Percentiles rank a stretch among this genome's conserved stretches.
Evolutionary conservation across 305 asterid genomes (phyloP).

Genomic region (Fraxinus floribunda): DNA sequence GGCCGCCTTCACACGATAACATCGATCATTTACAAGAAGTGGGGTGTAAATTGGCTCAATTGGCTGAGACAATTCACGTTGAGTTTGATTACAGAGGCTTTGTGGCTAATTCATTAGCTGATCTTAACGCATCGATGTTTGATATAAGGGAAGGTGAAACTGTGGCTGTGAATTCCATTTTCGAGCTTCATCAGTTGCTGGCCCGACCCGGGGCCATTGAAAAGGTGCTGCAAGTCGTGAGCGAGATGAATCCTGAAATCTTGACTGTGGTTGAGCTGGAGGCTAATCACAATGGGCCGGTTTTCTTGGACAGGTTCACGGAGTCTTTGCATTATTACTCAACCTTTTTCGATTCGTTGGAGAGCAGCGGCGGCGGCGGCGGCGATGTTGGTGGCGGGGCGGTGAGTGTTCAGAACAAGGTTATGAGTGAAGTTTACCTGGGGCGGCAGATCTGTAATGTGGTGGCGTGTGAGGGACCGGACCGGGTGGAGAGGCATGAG

Average conservation of each 20-base stretch:
- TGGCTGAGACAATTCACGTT: slow-evolving; percentile 65
- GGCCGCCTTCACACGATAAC: slow-evolving; percentile 65
- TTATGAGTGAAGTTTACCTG: slow-evolving; percentile 82
- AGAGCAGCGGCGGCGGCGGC: slow-evolving; percentile 43
- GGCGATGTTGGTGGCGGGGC: slow-evolving; percentile 32
- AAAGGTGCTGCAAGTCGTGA: slow-evolving; percentile 52
- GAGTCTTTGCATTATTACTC: slow-evolving; percentile 84
- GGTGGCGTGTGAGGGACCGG: slow-evolving; percentile 84
- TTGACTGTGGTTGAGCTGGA: slow-evolving; percentile 87
- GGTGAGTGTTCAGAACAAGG: slow-evolving; percentile 65
- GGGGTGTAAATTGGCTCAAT: slow-evolving; percentile 67
- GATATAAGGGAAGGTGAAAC: slow-evolving; percentile 67
- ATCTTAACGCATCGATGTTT: slow-evolving; percentile 71
- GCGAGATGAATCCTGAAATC: slow-evolving; percentile 62
- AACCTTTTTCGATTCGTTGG: slow-evolving; percentile 83
- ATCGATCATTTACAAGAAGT: slow-evolving; percentile 75
- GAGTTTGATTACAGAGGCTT: slow-evolving; percentile 73
- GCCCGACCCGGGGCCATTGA: slow-evolving; percentile 68
- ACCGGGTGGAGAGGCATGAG: slow-evolving; percentile 95
- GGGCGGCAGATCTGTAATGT: slow-evolving; percentile 88
- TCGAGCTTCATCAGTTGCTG: slow-evolving; percentile 71
- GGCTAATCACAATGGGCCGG: slow-evolving; percentile 75
- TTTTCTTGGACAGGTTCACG: slow-evolving; percentile 73
- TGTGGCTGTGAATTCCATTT: slow-evolving; percentile 76
- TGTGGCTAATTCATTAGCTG: slow-evolving; percentile 69